phyloP scores from a whole-genome alignment of 495 filamentous ascomycete species.

The Podospora sp. region DNA sequence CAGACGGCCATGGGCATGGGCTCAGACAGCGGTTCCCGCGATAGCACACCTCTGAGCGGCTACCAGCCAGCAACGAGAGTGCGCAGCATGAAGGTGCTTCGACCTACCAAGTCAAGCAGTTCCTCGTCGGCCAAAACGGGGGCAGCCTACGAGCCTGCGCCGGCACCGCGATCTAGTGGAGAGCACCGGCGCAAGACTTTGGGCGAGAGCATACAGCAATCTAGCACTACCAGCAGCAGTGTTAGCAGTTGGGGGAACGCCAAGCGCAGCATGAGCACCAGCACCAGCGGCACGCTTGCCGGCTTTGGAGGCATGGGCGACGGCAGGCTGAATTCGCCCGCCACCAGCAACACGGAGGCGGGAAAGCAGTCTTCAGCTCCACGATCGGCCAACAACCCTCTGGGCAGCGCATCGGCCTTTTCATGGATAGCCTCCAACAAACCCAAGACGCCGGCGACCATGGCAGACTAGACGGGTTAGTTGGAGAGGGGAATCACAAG shows the following conservation, averaged over 20 bases:
- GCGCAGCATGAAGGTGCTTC: slow-evolving; percentile 78
- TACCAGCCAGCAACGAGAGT: slow-evolving; percentile 60
- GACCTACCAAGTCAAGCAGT: slow-evolving; percentile 58
- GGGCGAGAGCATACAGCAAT: slow-evolving; percentile 28
- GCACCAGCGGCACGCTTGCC: slow-evolving; percentile 14
- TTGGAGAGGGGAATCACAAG: neutral
- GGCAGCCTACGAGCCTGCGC: slow-evolving; percentile 48
- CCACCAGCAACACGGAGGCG: slow-evolving; percentile 23
- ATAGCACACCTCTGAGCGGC: slow-evolving; percentile 45
- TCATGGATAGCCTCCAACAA: slow-evolving; percentile 70
- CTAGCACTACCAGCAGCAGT: slow-evolving; percentile 33
- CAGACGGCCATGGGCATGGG: slow-evolving; percentile 50
- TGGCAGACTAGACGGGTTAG: slow-evolving; percentile 32
- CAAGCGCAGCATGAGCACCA: slow-evolving; percentile 39
- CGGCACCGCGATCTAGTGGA: slow-evolving; percentile 36
- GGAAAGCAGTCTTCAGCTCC: slow-evolving; percentile 40
- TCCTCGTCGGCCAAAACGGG: slow-evolving; percentile 52
- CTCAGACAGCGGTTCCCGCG: slow-evolving; percentile 38
- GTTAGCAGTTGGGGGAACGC: slow-evolving; percentile 41
- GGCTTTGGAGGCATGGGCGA: slow-evolving; percentile 19
- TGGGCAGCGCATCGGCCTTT: slow-evolving; percentile 93
- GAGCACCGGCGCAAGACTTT: slow-evolving; percentile 47
- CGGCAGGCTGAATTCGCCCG: slow-evolving; percentile 8
- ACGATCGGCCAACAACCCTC: slow-evolving; percentile 66
- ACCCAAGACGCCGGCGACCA: slow-evolving; percentile 40